These are phyloP conservation scores for Ziziphus jujuba DNA, from an alignment of 306 rosid species.

Conservation along the genomic window DNA sequence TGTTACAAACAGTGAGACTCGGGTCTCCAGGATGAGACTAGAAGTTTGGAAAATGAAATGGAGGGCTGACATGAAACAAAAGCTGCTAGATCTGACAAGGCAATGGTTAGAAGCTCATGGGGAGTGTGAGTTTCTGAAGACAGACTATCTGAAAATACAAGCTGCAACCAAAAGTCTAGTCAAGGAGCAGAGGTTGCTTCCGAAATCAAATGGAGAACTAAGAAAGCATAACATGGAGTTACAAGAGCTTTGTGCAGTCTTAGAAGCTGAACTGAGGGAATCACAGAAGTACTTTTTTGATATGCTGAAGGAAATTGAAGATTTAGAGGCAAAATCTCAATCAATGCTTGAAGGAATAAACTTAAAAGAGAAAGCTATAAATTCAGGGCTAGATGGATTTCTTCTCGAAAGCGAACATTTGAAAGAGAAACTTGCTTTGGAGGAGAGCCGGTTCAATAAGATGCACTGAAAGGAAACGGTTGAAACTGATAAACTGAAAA, in stretches of 20 bases:
- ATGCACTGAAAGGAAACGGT: no score
- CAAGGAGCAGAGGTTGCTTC: no score
- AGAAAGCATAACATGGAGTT: conserved; percentile 43
- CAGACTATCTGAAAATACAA: no score
- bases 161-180: no score
- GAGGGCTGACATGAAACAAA: conserved; percentile 25
- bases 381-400: conserved; percentile 40
- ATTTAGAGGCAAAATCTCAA: conserved; percentile 40
- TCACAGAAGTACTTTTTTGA: conserved; percentile 40
- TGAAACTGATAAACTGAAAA: conserved; percentile 50
- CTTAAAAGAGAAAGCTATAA: conserved; percentile 36
- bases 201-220: conserved; percentile 45
- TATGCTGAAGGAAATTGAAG: conserved; percentile 41
- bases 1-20: conserved; percentile 42
- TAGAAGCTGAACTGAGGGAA: conserved; percentile 43
- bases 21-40: conserved; percentile 42
- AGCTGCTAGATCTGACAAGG: conserved; percentile 26
- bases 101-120: conserved; percentile 41
- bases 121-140: conserved; percentile 40
- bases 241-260: conserved; percentile 38
- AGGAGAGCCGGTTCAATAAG: no score
- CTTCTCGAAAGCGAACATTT: conserved; percentile 38
- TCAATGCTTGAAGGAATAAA: conserved; percentile 40
- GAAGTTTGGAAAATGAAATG: conserved; percentile 36
- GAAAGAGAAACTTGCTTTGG: conserved; percentile 35